Percentiles rank a stretch among this genome's conserved stretches.
Conservation (phyloP, 257 asterid species). For the Datura wrightii region DNA sequence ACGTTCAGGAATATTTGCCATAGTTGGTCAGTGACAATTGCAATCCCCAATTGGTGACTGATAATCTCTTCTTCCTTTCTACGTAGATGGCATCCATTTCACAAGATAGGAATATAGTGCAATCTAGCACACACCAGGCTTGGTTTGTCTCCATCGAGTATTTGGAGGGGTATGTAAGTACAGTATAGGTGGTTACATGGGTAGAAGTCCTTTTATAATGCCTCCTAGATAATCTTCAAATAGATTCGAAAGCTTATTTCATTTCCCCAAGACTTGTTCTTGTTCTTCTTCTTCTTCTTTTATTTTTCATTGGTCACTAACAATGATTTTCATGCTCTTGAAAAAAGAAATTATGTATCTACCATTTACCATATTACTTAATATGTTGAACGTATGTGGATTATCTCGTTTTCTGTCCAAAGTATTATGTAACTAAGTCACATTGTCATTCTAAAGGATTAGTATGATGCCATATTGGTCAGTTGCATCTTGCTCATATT, state of each 20-base stretch:
- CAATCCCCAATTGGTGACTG: background rate
- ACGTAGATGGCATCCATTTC: background rate
- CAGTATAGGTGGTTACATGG: background rate
- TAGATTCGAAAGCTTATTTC: conserved; percentile 5
- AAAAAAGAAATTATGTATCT: background rate
- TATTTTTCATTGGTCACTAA: background rate
- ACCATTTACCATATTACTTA: background rate
- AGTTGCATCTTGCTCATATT: conserved; percentile 24
- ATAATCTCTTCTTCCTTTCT: background rate
- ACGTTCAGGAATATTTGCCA: background rate
- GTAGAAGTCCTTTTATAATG: background rate
- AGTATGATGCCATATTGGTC: background rate
- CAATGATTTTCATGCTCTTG: background rate
- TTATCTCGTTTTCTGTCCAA: background rate
- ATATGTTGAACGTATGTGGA: background rate
- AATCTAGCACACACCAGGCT: background rate
- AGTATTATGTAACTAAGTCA: background rate
- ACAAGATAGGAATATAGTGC: background rate
- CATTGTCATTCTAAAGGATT: background rate
- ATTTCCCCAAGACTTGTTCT: background rate
- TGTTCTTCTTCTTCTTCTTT: background rate
- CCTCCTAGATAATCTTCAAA: background rate
- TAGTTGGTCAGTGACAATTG: conserved; percentile 9
- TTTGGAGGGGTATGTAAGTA: background rate
- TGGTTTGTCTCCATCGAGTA: background rate